Conservation (phyloP, 2,329 filamentous ascomycete genomes). For the Cladobotryum mycophilum region DNA sequence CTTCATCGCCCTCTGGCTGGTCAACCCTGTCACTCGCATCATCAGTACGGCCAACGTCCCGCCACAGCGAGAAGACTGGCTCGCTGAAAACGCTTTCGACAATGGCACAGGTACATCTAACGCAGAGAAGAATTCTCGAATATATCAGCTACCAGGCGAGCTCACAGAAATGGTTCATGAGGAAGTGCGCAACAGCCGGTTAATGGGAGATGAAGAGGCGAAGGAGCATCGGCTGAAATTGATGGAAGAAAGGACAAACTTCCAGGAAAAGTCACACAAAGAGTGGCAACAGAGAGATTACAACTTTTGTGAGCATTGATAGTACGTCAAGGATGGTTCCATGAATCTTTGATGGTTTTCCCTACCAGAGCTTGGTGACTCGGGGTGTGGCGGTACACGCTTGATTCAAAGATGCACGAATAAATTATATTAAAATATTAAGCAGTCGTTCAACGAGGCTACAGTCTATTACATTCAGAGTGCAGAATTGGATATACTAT, state of each 20-base stretch:
- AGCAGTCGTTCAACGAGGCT: too few relatives aligned
- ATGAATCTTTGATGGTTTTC: too few relatives aligned
- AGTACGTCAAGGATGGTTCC: too few relatives aligned
- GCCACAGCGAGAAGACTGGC: background rate
- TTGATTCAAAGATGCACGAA: too few relatives aligned
- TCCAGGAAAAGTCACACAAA: background rate
- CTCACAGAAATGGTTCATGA: background rate
- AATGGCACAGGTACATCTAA: background rate
- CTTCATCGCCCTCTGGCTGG: constrained; percentile 46
- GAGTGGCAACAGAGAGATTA: background rate
- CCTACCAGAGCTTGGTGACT: too few relatives aligned
- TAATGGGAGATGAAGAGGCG: background rate
- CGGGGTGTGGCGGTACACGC: too few relatives aligned
- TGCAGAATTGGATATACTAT: too few relatives aligned
- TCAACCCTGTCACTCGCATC: background rate
- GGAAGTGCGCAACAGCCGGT: background rate
- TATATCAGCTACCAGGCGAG: background rate
- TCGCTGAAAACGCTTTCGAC: background rate
- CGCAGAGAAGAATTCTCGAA: background rate
- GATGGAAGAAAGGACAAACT: background rate
- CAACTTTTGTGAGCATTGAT: background rate
- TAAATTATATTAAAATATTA: too few relatives aligned
- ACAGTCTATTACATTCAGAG: too few relatives aligned
- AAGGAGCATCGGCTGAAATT: constrained; percentile 1
- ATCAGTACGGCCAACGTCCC: constrained; percentile 1